Percentiles rank a stretch among this genome's conserved stretches.
These are phyloP conservation scores for Ophiostoma novo-ulmi DNA, from an alignment of 2,329 filamentous ascomycete species.

Conservation along the genomic window DNA sequence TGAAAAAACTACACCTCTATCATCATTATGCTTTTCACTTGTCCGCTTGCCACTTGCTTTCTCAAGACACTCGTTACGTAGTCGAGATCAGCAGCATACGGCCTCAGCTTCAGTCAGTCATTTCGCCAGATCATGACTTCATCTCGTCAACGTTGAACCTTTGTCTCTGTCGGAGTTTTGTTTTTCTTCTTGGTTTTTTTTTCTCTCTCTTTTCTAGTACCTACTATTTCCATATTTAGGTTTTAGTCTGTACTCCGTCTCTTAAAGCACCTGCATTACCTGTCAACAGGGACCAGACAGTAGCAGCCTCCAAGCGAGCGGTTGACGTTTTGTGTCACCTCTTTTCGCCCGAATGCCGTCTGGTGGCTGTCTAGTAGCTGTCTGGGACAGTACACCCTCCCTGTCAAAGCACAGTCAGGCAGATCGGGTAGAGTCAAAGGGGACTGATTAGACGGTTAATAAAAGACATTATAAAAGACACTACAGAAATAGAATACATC, in stretches of 20 bases:
- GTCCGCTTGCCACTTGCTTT: neutral
- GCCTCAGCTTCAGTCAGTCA: constrained; percentile 17
- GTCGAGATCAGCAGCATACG: constrained; percentile 17
- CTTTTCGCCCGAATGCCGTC: constrained; percentile 9
- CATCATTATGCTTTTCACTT: neutral
- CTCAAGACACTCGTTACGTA: constrained; percentile 11
- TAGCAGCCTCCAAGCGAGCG: constrained; percentile 25
- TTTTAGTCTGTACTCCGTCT: constrained; percentile 7
- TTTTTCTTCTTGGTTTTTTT: constrained; percentile 13
- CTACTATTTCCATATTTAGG: neutral
- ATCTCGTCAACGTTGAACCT: constrained; percentile 8
- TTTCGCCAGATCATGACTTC: constrained; percentile 11
- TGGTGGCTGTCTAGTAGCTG: neutral
- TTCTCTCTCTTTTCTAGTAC: neutral
- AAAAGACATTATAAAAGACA: neutral
- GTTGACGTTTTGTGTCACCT: constrained; percentile 21
- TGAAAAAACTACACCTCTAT: neutral
- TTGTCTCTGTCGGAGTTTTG: constrained; percentile 7
- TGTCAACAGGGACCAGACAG: constrained; percentile 15
- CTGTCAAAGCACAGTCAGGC: neutral
- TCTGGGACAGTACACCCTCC: constrained; percentile 9
- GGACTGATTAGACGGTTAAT: neutral
- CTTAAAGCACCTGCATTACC: constrained; percentile 1
- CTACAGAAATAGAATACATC: neutral
- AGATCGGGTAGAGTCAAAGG: neutral